These are phyloP conservation scores for Alternaria burnsii DNA, from an alignment of 2,329 filamentous ascomycete species.

Conservation along the genomic window DNA sequence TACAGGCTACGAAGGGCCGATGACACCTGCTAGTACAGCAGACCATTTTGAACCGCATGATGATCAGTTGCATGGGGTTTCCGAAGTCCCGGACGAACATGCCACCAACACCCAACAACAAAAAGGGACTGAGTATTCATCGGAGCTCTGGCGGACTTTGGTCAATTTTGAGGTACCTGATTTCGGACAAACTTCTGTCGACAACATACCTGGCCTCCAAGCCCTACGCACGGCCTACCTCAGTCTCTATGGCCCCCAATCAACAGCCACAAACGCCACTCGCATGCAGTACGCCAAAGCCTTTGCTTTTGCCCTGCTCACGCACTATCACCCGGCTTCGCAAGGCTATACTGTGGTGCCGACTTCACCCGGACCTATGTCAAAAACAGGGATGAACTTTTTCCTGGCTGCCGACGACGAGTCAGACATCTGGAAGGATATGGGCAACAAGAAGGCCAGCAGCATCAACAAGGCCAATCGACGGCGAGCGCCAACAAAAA, in stretches of 20 bases:
- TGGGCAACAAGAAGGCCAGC: not conserved
- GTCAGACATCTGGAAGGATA: constrained; percentile 8
- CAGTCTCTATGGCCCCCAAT: constrained; percentile 13
- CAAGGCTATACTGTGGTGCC: constrained; percentile 29
- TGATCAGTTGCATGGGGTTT: not conserved
- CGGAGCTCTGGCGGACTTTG: not conserved
- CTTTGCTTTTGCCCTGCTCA: constrained; percentile 28
- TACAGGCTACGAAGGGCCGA: not conserved
- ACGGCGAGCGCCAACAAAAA: not conserved
- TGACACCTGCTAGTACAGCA: not conserved
- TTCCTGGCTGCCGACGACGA: constrained; percentile 16
- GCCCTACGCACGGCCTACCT: constrained; percentile 21
- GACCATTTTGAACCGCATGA: not conserved
- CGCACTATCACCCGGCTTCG: constrained; percentile 32
- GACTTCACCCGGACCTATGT: constrained; percentile 15
- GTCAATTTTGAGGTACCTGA: constrained; percentile 10
- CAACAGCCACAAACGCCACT: constrained; percentile 6
- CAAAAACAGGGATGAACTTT: constrained; percentile 24
- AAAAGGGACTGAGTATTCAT: not conserved
- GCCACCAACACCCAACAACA: not conserved
- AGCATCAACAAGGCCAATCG: constrained; percentile 10
- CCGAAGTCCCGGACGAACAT: not conserved
- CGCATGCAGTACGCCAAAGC: constrained; percentile 30
- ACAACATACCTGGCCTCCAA: constrained; percentile 18
- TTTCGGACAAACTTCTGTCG: constrained; percentile 12